Percentiles rank a stretch among this genome's conserved stretches.
Evolutionary conservation across 2,329 filamentous ascomycete genomes (phyloP).

Genomic region (Claviceps arundinis): DNA sequence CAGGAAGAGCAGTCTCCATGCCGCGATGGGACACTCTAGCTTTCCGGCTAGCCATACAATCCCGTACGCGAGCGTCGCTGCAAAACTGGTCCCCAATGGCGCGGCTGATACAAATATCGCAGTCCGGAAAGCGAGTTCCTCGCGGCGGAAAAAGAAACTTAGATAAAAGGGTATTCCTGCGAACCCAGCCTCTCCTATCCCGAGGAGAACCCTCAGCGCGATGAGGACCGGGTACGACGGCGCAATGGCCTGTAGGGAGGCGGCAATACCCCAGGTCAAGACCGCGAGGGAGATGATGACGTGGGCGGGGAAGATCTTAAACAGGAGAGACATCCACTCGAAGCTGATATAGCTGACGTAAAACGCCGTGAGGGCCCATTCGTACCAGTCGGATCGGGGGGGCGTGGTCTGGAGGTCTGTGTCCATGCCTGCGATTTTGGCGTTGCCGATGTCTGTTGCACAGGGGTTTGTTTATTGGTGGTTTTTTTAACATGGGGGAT

Average conservation of each 20-base stretch:
- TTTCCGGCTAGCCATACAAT: conserved; percentile 55
- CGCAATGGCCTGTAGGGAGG: conserved; percentile 56
- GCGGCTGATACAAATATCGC: conserved; percentile 84
- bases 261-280: conserved; percentile 64
- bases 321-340: conserved; percentile 53
- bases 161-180: conserved; percentile 50
- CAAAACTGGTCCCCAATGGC: conserved; percentile 63
- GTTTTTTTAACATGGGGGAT: too few species aligned
- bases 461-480: too few species aligned
- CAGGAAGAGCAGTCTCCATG: conserved; percentile 77
- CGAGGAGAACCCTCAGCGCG: conserved; percentile 40
- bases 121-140: conserved; percentile 72
- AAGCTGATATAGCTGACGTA: conserved; percentile 51
- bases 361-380: conserved; percentile 48
- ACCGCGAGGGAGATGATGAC: conserved; percentile 50
- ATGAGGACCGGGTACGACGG: conserved; percentile 50
- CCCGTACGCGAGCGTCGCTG: conserved; percentile 64
- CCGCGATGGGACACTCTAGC: conserved; percentile 52
- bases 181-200: conserved; percentile 53
- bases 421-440: conserved; percentile 50
- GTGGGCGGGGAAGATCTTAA: conserved; percentile 46
- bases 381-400: conserved; percentile 35
- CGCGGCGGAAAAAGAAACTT: conserved; percentile 49
- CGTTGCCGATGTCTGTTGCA: conserved; percentile 44
- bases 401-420: conserved; percentile 41